Base-by-base conservation (phyloP, 345 rosid genomes). In the Corymbia maculata region DNA sequence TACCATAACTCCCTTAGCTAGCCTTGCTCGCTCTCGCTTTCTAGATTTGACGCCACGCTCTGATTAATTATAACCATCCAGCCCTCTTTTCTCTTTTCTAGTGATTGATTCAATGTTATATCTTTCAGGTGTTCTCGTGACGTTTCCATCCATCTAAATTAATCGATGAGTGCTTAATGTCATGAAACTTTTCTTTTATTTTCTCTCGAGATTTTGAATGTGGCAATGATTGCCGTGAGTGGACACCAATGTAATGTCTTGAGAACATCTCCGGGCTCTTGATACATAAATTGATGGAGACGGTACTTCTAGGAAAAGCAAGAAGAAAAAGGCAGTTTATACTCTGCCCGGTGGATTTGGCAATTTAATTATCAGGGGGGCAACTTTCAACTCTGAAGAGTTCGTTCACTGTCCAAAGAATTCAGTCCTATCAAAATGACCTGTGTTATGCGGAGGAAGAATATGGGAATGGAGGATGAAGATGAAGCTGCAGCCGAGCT, bases 391-490 rank as follows among this genome's bases (percentile, higher is more conserved):
- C 47, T 16, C 36, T 36, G 80, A 36, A 70, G 47, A 70, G 44
- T 36, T 36, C 13, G 26, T 70, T 70, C 17, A 8, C n/a, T 64
- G 75, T n/a, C 75, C 75, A 14, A 8, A n/a, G 75, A 64, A 64
- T 64, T 64, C 75, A 64, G 32, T n/a, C 75, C 75, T 64, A 8
- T 42, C 17, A 7, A 64, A 14, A 64, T 13, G 75, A 64, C 75
- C 75, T 36, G 75, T n/a, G 91, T 95, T 88, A 87, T 92, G 91
- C 93, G 98, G 93, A 95, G 98, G 92, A 96, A 94, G 90, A 64
- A 91, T 86, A 96, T 95, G 99, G 99, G 98, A 90, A 82, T 96
- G 94, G 91, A 92, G 22, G 99, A 96, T 86, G 96, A 96, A 89
- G 98, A 96, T 88, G 96, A 94, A 80, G 95, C 94, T 9, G 97